Percentiles rank a stretch among this genome's conserved stretches.
These are phyloP conservation scores for Fennellomyces sp. DNA, from an alignment of 371 early-diverging fungal species.

Conservation along the genomic window DNA sequence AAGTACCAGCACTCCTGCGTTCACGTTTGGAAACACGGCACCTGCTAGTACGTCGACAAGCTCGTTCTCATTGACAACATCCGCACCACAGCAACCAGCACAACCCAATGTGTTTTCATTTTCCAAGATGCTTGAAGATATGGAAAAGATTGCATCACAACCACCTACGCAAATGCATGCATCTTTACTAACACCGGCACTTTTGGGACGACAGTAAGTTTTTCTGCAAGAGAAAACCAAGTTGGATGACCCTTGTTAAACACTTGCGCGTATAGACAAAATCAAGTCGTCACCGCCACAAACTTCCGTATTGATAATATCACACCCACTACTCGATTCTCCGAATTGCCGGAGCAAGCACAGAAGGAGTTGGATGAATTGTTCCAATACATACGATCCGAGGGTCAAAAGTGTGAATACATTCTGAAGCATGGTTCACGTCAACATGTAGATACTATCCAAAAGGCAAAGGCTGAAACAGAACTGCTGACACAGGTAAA, in stretches of 20 bases:
- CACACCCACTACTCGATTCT: slow-evolving; percentile 32
- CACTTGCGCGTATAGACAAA: too few species aligned
- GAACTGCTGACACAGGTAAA: slow-evolving; percentile 37
- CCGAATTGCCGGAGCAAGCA: slow-evolving; percentile 49
- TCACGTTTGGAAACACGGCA: slow-evolving; percentile 5
- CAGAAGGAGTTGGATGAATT: slow-evolving; percentile 45
- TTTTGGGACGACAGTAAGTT: slow-evolving; percentile 34
- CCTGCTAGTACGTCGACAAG: slow-evolving; percentile 7
- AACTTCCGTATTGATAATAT: slow-evolving; percentile 51
- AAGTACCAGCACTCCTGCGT: slow-evolving; percentile 6
- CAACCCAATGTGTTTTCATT: slow-evolving; percentile 39
- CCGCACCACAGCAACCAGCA: slow-evolving; percentile 5
- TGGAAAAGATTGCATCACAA: slow-evolving; percentile 27
- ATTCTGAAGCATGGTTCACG: slow-evolving; percentile 34
- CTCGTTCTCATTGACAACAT: slow-evolving; percentile 14
- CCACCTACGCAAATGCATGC: slow-evolving; percentile 34
- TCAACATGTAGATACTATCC: slow-evolving; percentile 30
- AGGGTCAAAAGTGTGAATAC: slow-evolving; percentile 42
- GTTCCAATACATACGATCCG: slow-evolving; percentile 37
- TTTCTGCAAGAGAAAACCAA: not conserved
- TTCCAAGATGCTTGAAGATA: slow-evolving; percentile 29
- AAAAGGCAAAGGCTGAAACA: slow-evolving; percentile 24
- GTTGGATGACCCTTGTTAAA: not conserved
- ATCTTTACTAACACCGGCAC: slow-evolving; percentile 28
- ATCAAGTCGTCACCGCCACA: slow-evolving; percentile 37